Conservation (phyloP, 495 filamentous ascomycete genomes). For the Tuber umbilicatum region DNA sequence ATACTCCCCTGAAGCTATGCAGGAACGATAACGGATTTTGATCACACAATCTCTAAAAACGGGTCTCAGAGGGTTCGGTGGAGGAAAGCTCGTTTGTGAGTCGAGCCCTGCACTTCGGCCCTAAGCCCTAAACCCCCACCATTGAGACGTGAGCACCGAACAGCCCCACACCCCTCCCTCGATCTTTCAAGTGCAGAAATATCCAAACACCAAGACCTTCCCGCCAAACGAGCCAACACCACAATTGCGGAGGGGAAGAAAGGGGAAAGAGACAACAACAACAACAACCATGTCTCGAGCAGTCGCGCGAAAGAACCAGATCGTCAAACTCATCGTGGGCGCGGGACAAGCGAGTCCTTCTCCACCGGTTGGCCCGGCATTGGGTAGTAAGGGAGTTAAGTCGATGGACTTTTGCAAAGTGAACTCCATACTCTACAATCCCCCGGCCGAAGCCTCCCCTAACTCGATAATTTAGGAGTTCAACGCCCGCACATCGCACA, state of each 20-base stretch:
- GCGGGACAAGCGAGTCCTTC: slow-evolving; percentile 94
- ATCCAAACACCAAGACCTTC: slow-evolving; percentile 15
- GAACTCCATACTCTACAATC: slow-evolving; percentile 24
- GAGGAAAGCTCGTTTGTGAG: neutral
- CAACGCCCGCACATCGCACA: slow-evolving; percentile 87
- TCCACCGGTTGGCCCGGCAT: slow-evolving; percentile 93
- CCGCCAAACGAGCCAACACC: slow-evolving; percentile 6
- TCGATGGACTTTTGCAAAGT: slow-evolving; percentile 99
- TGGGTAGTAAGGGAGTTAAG: slow-evolving; percentile 97
- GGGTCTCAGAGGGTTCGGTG: neutral
- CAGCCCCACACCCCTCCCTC: slow-evolving; percentile 11
- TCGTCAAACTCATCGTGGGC: slow-evolving; percentile 96
- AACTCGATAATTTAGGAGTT: slow-evolving; percentile 63
- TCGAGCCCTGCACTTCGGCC: slow-evolving; percentile 16
- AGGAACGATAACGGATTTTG: too few relatives aligned
- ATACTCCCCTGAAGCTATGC: neutral
- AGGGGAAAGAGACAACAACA: neutral
- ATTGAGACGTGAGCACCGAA: neutral
- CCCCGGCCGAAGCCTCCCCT: neutral
- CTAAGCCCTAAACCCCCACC: slow-evolving; percentile 16
- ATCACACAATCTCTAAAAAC: neutral
- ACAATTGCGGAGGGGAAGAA: neutral
- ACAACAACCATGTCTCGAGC: slow-evolving; percentile 67
- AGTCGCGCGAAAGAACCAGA: slow-evolving; percentile 64
- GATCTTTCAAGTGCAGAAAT: slow-evolving; percentile 24